A percentile compares a stretch with the other conserved stretches of the same genome.
Conservation (phyloP, 129 eudicot genomes). For the Flaveria robusta region DNA sequence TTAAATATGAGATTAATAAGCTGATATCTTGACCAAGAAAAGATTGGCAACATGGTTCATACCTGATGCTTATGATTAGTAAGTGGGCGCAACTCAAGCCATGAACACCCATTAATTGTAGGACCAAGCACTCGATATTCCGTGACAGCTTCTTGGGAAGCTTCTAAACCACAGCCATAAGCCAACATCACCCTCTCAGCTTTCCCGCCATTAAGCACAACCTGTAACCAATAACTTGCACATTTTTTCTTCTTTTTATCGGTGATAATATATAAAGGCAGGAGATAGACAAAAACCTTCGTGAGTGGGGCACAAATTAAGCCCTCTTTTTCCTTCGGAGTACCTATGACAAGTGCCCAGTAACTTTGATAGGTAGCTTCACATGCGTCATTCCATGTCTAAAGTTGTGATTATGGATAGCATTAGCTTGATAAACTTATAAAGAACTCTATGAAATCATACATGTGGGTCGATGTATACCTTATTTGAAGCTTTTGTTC, state of each 20-base stretch:
- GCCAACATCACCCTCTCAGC: conserved; percentile 84
- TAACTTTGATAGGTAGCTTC: conserved; percentile 65
- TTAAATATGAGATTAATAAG: neutral
- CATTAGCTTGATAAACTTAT: conserved; percentile 9
- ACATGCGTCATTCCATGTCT: conserved; percentile 69
- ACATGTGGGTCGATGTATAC: conserved; percentile 34
- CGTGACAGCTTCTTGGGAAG: conserved; percentile 82
- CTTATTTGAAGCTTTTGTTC: conserved; percentile 50
- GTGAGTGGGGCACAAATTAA: conserved; percentile 74
- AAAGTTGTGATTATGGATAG: conserved; percentile 9
- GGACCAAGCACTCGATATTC: conserved; percentile 94
- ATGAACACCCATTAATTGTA: conserved; percentile 87
- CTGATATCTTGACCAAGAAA: neutral
- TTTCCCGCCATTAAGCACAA: conserved; percentile 74
- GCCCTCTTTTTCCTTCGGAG: conserved; percentile 83
- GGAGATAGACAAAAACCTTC: conserved; percentile 51
- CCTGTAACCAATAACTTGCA: conserved; percentile 41
- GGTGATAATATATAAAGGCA: neutral
- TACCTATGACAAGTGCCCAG: conserved; percentile 92
- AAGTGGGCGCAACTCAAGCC: conserved; percentile 83
- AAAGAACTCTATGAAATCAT: neutral
- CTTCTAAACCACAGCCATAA: conserved; percentile 60
- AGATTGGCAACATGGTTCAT: conserved; percentile 14
- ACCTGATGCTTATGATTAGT: conserved; percentile 94
- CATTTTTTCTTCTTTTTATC: neutral